phyloP scores from a whole-genome alignment of 2,329 filamentous ascomycete genomes.

The Akanthomyces muscarius region DNA sequence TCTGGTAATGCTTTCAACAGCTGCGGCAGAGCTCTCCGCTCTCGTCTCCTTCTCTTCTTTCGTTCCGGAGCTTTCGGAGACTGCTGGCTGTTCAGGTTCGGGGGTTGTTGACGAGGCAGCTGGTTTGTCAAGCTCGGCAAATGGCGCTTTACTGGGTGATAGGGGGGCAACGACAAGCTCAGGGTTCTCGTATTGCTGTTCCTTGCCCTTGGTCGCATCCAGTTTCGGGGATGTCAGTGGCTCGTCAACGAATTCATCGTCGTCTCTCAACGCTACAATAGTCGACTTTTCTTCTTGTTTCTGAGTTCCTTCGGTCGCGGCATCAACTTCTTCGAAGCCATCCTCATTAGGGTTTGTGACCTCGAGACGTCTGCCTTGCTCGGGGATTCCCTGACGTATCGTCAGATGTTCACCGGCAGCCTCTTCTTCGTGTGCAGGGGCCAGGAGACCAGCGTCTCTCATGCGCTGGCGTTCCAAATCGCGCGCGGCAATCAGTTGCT shows the following conservation, averaged over 20 bases:
- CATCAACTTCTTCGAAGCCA: conserved; percentile 84
- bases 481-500: conserved; percentile 75
- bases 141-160: conserved; percentile 43
- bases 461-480: conserved; percentile 79
- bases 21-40: conserved; percentile 13
- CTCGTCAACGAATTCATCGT: conserved; percentile 75
- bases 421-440: conserved; percentile 36
- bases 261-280: conserved; percentile 43
- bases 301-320: conserved; percentile 60
- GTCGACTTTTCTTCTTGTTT: conserved; percentile 7
- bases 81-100: background rate
- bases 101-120: background rate
- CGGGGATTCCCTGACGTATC: conserved; percentile 49
- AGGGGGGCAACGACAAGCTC: conserved; percentile 55
- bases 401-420: conserved; percentile 54
- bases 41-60: conserved; percentile 18
- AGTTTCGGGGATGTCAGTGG: conserved; percentile 66
- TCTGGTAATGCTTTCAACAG: conserved; percentile 10
- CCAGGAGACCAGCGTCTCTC: conserved; percentile 70
- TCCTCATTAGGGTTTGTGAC: conserved; percentile 82
- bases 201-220: conserved; percentile 53
- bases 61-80: conserved; percentile 20
- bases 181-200: conserved; percentile 50
- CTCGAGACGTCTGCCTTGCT: conserved; percentile 68
- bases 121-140: conserved; percentile 26